phyloP scores from a whole-genome alignment of 2,329 filamentous ascomycete genomes.

The Westerdykella sp. region DNA sequence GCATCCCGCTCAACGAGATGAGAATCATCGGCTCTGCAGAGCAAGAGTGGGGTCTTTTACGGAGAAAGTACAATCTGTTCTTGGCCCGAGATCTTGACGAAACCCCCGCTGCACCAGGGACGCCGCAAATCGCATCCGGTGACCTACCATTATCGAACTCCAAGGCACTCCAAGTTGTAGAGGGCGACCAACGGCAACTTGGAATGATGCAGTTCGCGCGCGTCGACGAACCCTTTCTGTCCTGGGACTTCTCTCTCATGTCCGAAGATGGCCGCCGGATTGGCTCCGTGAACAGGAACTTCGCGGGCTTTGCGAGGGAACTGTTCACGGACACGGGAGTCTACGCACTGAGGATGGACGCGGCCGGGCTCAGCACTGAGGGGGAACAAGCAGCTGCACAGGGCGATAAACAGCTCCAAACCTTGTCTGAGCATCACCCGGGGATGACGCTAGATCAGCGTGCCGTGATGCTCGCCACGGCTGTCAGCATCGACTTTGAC shows the following conservation, averaged over 20 bases:
- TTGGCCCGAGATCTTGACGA: slow-evolving; percentile 47
- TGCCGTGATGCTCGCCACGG: slow-evolving; percentile 60
- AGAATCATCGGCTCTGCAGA: slow-evolving; percentile 58
- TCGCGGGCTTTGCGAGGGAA: slow-evolving; percentile 56
- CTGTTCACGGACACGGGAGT: slow-evolving; percentile 62
- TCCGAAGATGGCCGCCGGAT: slow-evolving; percentile 47
- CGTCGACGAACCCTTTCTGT: slow-evolving; percentile 57
- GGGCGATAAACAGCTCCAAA: neutral
- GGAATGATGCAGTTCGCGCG: slow-evolving; percentile 56
- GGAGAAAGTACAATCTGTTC: slow-evolving; percentile 60
- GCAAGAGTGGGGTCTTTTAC: slow-evolving; percentile 57
- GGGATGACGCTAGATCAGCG: slow-evolving; percentile 61
- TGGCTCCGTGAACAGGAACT: slow-evolving; percentile 59
- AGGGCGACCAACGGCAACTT: slow-evolving; percentile 32
- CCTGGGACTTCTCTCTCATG: slow-evolving; percentile 58
- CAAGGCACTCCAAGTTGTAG: slow-evolving; percentile 42
- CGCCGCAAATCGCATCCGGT: slow-evolving; percentile 38
- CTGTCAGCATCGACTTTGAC: slow-evolving; percentile 60
- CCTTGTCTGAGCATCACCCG: slow-evolving; percentile 16
- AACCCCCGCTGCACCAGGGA: slow-evolving; percentile 29
- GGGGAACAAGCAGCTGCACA: slow-evolving; percentile 17
- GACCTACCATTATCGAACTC: slow-evolving; percentile 45
- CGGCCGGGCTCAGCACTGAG: slow-evolving; percentile 42
- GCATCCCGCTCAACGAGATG: slow-evolving; percentile 52
- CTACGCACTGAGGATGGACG: slow-evolving; percentile 60